These are phyloP conservation scores for Quercus agrifolia DNA, from an alignment of 306 rosid genomes.

Conservation along the genomic window DNA sequence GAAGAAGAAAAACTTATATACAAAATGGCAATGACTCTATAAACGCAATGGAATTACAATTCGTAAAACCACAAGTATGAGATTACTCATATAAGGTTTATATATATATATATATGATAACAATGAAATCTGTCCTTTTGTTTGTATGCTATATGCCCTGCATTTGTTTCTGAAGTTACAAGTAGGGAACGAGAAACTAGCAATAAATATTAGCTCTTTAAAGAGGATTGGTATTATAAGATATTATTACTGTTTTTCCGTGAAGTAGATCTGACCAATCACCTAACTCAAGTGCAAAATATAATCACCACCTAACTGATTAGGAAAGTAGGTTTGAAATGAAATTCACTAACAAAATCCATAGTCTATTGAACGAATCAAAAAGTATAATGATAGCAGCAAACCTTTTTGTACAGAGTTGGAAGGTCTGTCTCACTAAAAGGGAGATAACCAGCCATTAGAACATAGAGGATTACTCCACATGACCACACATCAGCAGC, in stretches of 20 bases:
- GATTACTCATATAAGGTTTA: too few relatives aligned
- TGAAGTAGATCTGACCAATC: background rate
- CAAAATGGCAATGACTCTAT: too few relatives aligned
- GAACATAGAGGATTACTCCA: constrained; percentile 82
- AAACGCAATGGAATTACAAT: too few relatives aligned
- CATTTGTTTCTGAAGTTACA: background rate
- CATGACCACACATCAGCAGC: constrained; percentile 98
- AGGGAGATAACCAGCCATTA: constrained; percentile 95
- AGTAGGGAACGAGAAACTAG: background rate
- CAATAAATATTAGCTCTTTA: background rate
- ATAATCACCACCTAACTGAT: background rate
- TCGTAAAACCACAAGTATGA: too few relatives aligned
- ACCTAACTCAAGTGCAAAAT: background rate
- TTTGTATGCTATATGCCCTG: background rate
- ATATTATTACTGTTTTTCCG: background rate
- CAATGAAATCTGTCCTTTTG: background rate
- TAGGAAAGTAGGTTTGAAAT: background rate
- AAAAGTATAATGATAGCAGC: constrained; percentile 10
- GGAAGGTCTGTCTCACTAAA: constrained; percentile 73
- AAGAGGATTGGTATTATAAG: background rate
- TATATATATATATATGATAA: background rate
- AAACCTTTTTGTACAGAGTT: constrained; percentile 60
- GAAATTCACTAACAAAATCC: background rate
- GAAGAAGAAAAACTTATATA: too few relatives aligned
- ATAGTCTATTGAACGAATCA: background rate